Base-by-base conservation (phyloP, 768 basidiomycete species). In the Hygrophoropsis aurantiaca region DNA sequence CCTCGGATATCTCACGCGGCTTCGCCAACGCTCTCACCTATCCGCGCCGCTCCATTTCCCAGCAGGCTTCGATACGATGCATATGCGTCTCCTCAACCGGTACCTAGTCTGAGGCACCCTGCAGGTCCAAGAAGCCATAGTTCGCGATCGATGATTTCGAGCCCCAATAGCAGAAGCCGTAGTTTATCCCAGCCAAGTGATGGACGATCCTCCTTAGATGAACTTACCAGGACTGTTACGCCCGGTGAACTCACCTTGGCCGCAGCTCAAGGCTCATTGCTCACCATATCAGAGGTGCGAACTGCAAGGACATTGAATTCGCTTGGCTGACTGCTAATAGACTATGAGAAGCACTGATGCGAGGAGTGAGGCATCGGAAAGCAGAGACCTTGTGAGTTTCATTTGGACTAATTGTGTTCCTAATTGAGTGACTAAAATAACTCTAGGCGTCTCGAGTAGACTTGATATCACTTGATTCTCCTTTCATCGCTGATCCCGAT, bases 391-490 rank as follows among this genome's bases (percentile, higher is more conserved):
- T 7, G 27, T 30, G 27, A 6, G 27, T 30, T 30, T 30, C 27
- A 30, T 13, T 30, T 13, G 27, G n/a, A n/a, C n/a, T n/a, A 30
- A 13, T 30, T 15, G 16, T 26, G 25, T 13, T 27, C 21, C 24
- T 43, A 13, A 54, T 67, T 36, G 66, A 45, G 30, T 18, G 20
- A 32, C 27, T 30, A 30, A 30, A 13, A n/a, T 27, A 11, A 11
- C 44, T 24, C 35, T 46, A 77, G 74, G 55, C 58, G 9, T 64
- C 64, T 19, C 60, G 62, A 15, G 57, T 64, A 16, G 85, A 90
- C 66, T 77, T 91, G 39, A 90, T 91, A 51, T 71, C 81, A 8
- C 76, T 92, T 32, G 87, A 91, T 60, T 81, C 84, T 2, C 85
- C 87, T 3, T 84, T 84, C 66, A 67, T 80, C 35, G 60, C 72